Base-by-base conservation (phyloP, 2,329 filamentous ascomycete species). In the Fusarium chaquense region DNA sequence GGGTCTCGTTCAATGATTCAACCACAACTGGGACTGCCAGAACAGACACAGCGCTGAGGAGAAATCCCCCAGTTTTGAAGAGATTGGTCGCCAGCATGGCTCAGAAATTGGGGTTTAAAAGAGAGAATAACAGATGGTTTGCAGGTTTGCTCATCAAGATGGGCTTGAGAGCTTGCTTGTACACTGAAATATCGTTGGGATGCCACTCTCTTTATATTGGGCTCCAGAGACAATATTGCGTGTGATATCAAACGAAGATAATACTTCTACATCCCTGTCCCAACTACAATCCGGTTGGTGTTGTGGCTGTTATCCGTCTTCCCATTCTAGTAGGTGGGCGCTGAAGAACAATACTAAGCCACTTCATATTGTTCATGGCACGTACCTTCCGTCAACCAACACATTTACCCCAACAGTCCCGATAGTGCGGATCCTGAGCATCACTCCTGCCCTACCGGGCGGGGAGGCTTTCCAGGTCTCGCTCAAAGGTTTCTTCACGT, bases 301-400 rank as follows among this genome's bases (percentile, higher is more conserved):
- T 46, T 52, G 54, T 59, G 62, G 56, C 57, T 58, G 65, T 55
- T 54, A 47, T 59, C 43, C 36, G 28, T 3, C 33, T 50, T 30
- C 67, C 44, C 43, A 45, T 64, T 68, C 15, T 38, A 49, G 61
- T 33, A 56, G 45, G 46, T 61, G 55, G 58, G 58, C 45, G 57
- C 18, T 54, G 36, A 64, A 65, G 71, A 74, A 75, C 73, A 75
- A 75, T 75, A 70, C 53, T 41, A 70, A 70, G 63, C 46, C 57
- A 44, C 50, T 70, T 70, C 47, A 70, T 70, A 75, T 73, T 75
- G 65, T 72, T 74, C 66, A 58, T 66, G 33, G 44, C 65, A 69
- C 63, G 44, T 51, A 58, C 49, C 62, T 36, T 43, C 57, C 26
- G 55, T 64, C 62, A 35, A 67, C 40, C 49, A 65, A 33, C 67